Evolutionary conservation across 192 early-diverging fungal genomes (phyloP).

Genomic region (Lobosporangium transversale): DNA sequence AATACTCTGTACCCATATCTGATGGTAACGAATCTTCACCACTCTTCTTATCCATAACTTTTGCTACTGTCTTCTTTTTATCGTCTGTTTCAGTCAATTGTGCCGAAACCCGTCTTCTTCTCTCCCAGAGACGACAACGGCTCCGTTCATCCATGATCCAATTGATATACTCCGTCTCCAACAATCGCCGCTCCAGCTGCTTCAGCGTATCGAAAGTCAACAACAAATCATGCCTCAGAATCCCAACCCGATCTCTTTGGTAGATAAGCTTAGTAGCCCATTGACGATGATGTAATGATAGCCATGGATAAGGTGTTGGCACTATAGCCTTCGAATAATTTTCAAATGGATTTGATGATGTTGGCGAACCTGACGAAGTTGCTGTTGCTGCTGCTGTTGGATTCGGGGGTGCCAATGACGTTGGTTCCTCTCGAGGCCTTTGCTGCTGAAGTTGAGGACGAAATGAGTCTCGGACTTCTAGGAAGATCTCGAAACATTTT

Average conservation of each 20-base stretch:
- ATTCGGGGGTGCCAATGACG: background rate
- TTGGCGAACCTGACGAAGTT: background rate
- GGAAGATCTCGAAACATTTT: conserved; percentile 45
- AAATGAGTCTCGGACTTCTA: conserved; percentile 43
- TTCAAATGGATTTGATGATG: background rate
- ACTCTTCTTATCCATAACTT: background rate
- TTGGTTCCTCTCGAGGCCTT: conserved; percentile 19
- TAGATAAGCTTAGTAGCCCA: conserved; percentile 58
- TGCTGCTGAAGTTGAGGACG: conserved; percentile 17
- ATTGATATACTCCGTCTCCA: conserved; percentile 64
- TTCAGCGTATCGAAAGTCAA: conserved; percentile 59
- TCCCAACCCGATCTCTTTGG: conserved; percentile 58
- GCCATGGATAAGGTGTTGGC: conserved; percentile 51
- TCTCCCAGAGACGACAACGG: conserved; percentile 51
- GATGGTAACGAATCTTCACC: no score
- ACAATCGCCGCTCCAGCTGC: conserved; percentile 54
- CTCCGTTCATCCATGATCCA: conserved; percentile 61
- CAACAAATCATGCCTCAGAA: conserved; percentile 59
- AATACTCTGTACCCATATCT: no score
- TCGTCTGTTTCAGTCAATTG: no score
- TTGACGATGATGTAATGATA: conserved; percentile 50
- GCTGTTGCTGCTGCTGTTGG: background rate
- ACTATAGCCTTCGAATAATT: background rate
- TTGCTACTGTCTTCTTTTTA: background rate
- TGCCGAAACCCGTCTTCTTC: background rate